Percentiles rank a stretch among this genome's conserved stretches.
Conservation (phyloP, 768 basidiomycete genomes). For the Lactifluus piperatus region DNA sequence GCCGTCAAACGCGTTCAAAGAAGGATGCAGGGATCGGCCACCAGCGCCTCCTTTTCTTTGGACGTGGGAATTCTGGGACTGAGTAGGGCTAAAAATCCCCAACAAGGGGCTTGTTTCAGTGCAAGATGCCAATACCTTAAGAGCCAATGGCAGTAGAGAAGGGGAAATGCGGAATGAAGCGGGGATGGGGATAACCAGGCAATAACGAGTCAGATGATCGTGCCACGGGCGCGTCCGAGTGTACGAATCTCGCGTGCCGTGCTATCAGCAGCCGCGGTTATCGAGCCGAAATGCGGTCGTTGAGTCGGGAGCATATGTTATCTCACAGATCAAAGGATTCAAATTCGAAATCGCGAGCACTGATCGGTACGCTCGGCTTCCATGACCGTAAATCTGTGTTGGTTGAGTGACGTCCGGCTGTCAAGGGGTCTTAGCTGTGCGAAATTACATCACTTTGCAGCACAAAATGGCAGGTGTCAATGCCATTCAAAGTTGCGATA, state of each 20-base stretch:
- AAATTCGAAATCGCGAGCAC: not conserved
- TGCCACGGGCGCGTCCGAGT: no score
- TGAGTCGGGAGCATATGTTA: no score
- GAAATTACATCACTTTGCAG: not conserved
- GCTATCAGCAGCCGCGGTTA: not conserved
- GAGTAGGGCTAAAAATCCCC: not conserved
- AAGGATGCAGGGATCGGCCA: not conserved
- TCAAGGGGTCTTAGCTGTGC: slow-evolving; percentile 10
- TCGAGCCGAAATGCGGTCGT: no score
- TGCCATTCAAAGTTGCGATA: not conserved
- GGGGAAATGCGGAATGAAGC: no score
- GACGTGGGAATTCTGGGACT: not conserved
- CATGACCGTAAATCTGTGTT: not conserved
- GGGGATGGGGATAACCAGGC: no score
- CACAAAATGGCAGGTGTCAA: not conserved
- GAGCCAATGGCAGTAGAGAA: no score
- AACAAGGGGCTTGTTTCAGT: not conserved
- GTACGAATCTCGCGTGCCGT: not conserved
- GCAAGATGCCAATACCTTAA: not conserved
- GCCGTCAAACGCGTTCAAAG: not conserved
- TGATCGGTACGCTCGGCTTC: not conserved
- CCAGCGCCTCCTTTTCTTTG: not conserved
- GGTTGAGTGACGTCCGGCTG: slow-evolving; percentile 6
- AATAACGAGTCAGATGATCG: no score
- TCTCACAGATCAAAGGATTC: no score